phyloP scores from a whole-genome alignment of 768 basidiomycete genomes.

The Obba rivulosa region DNA sequence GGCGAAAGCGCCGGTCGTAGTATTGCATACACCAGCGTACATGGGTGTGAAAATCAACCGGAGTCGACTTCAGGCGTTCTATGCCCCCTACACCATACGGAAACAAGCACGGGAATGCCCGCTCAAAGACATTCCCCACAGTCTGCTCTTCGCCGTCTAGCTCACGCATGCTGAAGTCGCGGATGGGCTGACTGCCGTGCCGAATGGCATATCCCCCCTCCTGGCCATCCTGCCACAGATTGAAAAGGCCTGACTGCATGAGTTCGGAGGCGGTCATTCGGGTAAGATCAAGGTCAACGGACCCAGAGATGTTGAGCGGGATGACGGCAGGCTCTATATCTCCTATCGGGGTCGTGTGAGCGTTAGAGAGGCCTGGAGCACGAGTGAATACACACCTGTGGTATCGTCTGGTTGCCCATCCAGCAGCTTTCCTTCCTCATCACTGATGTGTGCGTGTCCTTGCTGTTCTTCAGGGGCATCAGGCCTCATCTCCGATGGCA shows the following conservation, averaged over 20 bases:
- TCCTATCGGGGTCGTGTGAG: too few species aligned
- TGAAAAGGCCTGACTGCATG: slow-evolving; percentile 22
- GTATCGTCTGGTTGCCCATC: too few species aligned
- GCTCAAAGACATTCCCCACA: slow-evolving; percentile 12
- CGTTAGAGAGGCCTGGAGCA: too few species aligned
- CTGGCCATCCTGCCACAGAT: slow-evolving; percentile 11
- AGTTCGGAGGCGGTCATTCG: slow-evolving; percentile 17
- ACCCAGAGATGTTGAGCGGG: slow-evolving; percentile 22
- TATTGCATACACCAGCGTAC: slow-evolving; percentile 26
- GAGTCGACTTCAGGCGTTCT: slow-evolving; percentile 3
- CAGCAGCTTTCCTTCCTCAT: too few species aligned
- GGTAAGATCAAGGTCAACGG: slow-evolving; percentile 23
- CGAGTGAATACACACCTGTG: too few species aligned
- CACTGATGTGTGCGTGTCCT: too few species aligned
- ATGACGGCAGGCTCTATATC: slow-evolving; percentile 15
- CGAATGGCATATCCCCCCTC: slow-evolving; percentile 22
- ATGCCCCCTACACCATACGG: slow-evolving; percentile 21
- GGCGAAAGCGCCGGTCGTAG: slow-evolving; percentile 26
- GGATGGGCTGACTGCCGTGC: slow-evolving; percentile 13
- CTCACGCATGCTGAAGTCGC: slow-evolving; percentile 5
- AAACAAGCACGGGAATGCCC: slow-evolving; percentile 15
- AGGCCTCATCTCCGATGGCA: slow-evolving; percentile 17
- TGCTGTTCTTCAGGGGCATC: too few species aligned
- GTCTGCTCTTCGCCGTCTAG: too few species aligned
- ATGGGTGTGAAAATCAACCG: slow-evolving; percentile 18